Evolutionary conservation across 2,329 filamentous ascomycete species (phyloP), one percentile per base, ranked within the genome.

Genomic region (Triangularia verruculosa): DNA sequence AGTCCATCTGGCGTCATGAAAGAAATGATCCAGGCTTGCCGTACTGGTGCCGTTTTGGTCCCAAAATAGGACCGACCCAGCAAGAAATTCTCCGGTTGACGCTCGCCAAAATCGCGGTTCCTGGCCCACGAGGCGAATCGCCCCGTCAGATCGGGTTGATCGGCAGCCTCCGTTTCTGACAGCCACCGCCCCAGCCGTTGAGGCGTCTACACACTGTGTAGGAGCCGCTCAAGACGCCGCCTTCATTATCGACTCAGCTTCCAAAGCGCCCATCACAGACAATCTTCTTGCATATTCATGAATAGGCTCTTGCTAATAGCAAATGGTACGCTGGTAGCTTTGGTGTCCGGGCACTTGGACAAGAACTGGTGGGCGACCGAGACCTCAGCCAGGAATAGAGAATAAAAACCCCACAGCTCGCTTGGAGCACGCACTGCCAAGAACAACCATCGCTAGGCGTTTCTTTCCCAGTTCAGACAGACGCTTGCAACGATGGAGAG

Each of bases 391-490:
- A 27, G 6, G 51, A 54, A 25, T 56, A 57, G 56, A 58, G 59
- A 52, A 27, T 51, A 34, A 9, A n/a, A 60, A 25, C 60, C 60
- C 53, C 25, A 51, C 59, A 28, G 54, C 27, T 57, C 28, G 63
- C 57, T 61, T 62, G 59, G 54, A 59, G 32, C 47, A 28, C 53
- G 24, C 62, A 61, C 47, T 22, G 24, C 61, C 66, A 61, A 61
- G 57, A 65, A 55, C 25, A 27, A 56, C 28, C 61, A 62, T 61
- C 24, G n/a, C 58, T 61, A 63, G 62, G 63, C 52, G 25, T 57
- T 55, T 30, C 30, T 59, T 62, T 53, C 62, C 60, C 12, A 24
- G 54, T 66, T 56, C 17, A 43, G 57, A 62, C 62, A 58, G 56
- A 57, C 39, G 64, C 17, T n/a, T 64, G 64, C 61, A 57, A 57